These are phyloP conservation scores for Neurospora sp. DNA, from an alignment of 495 filamentous ascomycete genomes.

Conservation along the genomic window DNA sequence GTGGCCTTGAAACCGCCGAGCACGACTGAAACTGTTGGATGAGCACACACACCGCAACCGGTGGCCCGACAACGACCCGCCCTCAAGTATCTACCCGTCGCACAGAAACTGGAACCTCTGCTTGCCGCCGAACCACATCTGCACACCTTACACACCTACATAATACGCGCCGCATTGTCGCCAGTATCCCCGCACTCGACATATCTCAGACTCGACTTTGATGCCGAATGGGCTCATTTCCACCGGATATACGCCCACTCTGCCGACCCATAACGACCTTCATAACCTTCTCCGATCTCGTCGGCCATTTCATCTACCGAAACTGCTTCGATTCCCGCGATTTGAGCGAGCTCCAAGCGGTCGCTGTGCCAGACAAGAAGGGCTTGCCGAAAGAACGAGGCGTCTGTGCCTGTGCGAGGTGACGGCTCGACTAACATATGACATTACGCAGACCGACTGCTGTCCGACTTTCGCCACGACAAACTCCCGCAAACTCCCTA, in stretches of 20 bases:
- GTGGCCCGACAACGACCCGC: neutral
- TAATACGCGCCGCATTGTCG: conserved; percentile 17
- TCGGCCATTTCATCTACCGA: neutral
- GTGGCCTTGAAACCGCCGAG: conserved; percentile 11
- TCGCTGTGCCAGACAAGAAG: conserved; percentile 1
- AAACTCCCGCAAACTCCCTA: conserved; percentile 1
- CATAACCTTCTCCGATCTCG: neutral
- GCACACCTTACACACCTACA: conserved; percentile 8
- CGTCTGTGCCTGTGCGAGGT: conserved; percentile 12
- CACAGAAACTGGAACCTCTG: neutral
- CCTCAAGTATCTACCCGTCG: neutral
- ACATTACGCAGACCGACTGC: conserved; percentile 18
- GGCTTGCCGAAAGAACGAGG: conserved; percentile 2
- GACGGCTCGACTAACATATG: conserved; percentile 20
- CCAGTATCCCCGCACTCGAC: conserved; percentile 8
- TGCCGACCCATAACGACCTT: neutral
- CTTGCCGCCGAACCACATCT: conserved; percentile 1
- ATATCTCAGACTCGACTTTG: conserved; percentile 1
- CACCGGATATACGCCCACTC: neutral
- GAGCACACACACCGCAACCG: conserved; percentile 2
- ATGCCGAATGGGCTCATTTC: conserved; percentile 5
- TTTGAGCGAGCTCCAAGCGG: neutral
- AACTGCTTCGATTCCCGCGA: neutral
- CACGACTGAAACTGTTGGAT: conserved; percentile 6
- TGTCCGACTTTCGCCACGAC: conserved; percentile 17